Base-by-base conservation (phyloP, 495 filamentous ascomycete genomes). In the Niebla homalea region DNA sequence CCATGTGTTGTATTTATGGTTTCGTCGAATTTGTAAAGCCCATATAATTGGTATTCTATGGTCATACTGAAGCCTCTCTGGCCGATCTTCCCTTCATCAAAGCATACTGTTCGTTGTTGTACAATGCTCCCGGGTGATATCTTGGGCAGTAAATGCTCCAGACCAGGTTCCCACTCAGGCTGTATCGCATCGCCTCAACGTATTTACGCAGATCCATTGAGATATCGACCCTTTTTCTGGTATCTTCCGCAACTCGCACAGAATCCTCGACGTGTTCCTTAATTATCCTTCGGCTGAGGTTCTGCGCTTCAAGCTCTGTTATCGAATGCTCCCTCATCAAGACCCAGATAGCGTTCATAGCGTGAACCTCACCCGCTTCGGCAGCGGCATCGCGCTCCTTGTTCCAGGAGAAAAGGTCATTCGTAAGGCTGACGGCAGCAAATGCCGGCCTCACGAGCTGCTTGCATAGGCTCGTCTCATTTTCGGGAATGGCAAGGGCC, bases 331-430 rank as follows among this genome's bases (percentile, higher is more conserved):
- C 60, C 25, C 43, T 48, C 66, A 66, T 66, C 18, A 64, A 48
- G 32, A 70, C 64, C 59, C 52, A 67, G 21, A 70, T 56, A 12
- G 66, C 66, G 49, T 69, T 67, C 29, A 56, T 46, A 16, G 66
- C 57, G 38, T 42, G 2, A 21, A 45, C 46, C 32, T 49, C 42
- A 21, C 57, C 57, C 4, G 25, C 23, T 20, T 21, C 43, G 40
- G 53, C 51, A 18, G 59, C 57, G 12, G 48, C 62, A 11, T 56
- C 35, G 1, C 42, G 49, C 46, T 67, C 64, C 38, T 64, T 66
- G 8, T 26, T 7, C 4, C 3, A 26, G 25, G 25, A 26, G 7
- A 26, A 26, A 7, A 26, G 25, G 7, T 26, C 25, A 26, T 26
- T 26, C 4, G 25, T 26, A 3, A 26, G 7, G 7, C 4, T 4